A percentile compares a stretch with the other conserved stretches of the same genome.
phyloP scores from a whole-genome alignment of 495 filamentous ascomycete species.

The Penicillium longicatenatum region DNA sequence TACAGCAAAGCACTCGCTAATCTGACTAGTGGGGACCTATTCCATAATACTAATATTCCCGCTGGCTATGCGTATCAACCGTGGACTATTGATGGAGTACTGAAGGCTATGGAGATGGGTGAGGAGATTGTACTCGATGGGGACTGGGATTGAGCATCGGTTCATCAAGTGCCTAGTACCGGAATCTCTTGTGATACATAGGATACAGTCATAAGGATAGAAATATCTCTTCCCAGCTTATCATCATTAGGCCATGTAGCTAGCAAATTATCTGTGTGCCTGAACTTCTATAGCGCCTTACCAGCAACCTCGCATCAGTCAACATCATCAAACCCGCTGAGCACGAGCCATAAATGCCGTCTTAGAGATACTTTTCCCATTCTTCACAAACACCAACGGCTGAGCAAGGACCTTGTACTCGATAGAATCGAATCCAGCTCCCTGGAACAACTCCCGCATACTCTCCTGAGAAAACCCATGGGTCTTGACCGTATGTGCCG shows the following conservation, averaged over 20 bases:
- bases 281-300: too few relatives aligned
- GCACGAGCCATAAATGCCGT: conserved; percentile 42
- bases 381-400: conserved; percentile 30
- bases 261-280: too few relatives aligned
- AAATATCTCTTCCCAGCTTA: too few relatives aligned
- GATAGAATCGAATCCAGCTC: conserved; percentile 50
- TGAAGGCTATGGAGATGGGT: conserved; percentile 10
- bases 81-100: conserved; percentile 23
- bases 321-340: conserved; percentile 20
- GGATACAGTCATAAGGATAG: too few relatives aligned
- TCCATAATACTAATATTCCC: conserved; percentile 24
- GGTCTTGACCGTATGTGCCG: conserved; percentile 49
- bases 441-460: conserved; percentile 53
- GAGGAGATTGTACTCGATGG: conserved; percentile 13
- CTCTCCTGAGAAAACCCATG: conserved; percentile 59
- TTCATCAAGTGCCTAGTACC: neutral
- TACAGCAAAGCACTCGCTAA: conserved; percentile 13
- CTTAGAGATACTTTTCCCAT: conserved; percentile 28
- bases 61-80: conserved; percentile 14
- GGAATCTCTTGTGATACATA: too few relatives aligned
- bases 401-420: conserved; percentile 36
- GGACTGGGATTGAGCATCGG: conserved; percentile 14
- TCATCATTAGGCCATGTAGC: too few relatives aligned
- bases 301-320: too few relatives aligned
- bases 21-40: conserved; percentile 10